Conservation (phyloP, 1,284 basidiomycete species). For the Cryptococcus sp. region DNA sequence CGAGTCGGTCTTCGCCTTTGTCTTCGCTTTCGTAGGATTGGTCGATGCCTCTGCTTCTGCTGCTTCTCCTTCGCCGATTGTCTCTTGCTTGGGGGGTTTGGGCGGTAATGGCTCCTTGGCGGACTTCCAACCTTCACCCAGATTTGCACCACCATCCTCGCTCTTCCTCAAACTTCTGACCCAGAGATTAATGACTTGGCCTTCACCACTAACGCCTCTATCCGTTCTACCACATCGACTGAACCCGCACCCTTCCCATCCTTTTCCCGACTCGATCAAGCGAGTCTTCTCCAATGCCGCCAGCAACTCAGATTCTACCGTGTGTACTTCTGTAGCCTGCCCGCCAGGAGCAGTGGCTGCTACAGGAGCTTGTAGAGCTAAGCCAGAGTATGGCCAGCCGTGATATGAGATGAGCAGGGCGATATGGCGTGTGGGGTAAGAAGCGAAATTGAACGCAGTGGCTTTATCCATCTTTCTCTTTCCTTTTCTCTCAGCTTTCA, state of each 20-base stretch:
- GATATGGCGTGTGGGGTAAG: slow-evolving; percentile 77
- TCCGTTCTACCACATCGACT: slow-evolving; percentile 92
- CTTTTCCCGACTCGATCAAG: slow-evolving; percentile 70
- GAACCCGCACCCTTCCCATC: slow-evolving; percentile 85
- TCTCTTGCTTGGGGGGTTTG: neutral
- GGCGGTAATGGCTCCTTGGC: slow-evolving; percentile 11
- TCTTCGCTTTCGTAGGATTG: slow-evolving; percentile 1
- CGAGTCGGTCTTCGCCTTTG: neutral
- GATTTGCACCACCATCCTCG: slow-evolving; percentile 34
- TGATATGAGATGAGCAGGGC: slow-evolving; percentile 90
- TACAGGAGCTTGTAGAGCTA: slow-evolving; percentile 70
- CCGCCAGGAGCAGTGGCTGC: slow-evolving; percentile 55
- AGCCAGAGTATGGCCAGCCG: slow-evolving; percentile 87
- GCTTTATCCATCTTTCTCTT: slow-evolving; percentile 24
- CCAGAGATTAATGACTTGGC: slow-evolving; percentile 92
- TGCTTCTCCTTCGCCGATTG: slow-evolving; percentile 2
- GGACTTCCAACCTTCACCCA: slow-evolving; percentile 30
- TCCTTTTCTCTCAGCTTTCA: slow-evolving; percentile 8
- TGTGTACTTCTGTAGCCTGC: slow-evolving; percentile 63
- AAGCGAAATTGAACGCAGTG: slow-evolving; percentile 59
- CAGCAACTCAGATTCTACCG: slow-evolving; percentile 87
- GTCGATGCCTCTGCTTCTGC: neutral
- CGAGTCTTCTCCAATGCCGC: slow-evolving; percentile 74
- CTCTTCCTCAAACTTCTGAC: slow-evolving; percentile 62
- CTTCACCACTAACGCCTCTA: slow-evolving; percentile 88